A percentile compares a stretch with the other conserved stretches of the same genome.
Conservation (phyloP, 139 green algal genomes). For the Tetratostichococcus sp. region DNA sequence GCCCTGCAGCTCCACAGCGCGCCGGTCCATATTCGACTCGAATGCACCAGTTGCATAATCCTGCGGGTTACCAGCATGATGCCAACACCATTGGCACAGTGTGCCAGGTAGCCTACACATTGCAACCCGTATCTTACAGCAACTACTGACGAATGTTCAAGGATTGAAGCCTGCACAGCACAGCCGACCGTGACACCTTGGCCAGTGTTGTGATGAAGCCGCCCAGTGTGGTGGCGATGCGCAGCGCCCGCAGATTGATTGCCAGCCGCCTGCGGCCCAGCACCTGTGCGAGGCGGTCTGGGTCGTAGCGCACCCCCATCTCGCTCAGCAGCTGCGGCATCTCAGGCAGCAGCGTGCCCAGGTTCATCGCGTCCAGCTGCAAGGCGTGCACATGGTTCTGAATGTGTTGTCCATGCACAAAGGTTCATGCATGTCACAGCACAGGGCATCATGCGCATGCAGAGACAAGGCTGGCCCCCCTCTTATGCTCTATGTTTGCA, state of each 20-base stretch:
- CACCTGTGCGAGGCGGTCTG: constrained; percentile 52
- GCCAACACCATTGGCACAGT: no score
- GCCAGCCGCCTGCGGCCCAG: constrained; percentile 40
- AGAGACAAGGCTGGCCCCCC: no score
- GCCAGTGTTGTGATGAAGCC: constrained; percentile 57
- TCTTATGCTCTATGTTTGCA: no score
- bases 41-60: constrained; percentile 64
- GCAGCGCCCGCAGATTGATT: constrained; percentile 45
- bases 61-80: constrained; percentile 1
- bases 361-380: constrained; percentile 76
- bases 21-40: constrained; percentile 48
- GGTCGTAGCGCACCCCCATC: constrained; percentile 77
- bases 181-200: not conserved
- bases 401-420: no score
- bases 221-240: constrained; percentile 57
- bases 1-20: constrained; percentile 60
- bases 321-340: constrained; percentile 67
- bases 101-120: no score
- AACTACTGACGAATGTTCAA: no score
- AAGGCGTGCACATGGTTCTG: no score
- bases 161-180: no score
- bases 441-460: no score
- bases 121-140: no score
- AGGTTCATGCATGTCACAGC: no score
- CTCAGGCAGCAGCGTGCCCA: constrained; percentile 64